phyloP scores from a whole-genome alignment of 352 stramenopile genomes.

The Pythium guiyangense region DNA sequence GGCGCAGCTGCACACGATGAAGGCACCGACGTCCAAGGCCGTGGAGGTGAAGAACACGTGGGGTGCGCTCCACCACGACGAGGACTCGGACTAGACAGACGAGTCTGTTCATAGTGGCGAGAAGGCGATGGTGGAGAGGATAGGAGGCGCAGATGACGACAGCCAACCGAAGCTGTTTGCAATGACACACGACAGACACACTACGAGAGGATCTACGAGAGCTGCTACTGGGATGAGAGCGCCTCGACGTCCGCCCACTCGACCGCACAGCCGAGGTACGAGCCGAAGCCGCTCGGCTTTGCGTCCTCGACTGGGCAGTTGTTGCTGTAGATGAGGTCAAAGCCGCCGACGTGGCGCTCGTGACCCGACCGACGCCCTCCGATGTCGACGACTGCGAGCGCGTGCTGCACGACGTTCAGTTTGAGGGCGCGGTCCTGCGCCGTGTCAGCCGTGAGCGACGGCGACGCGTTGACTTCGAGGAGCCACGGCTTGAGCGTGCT shows the following conservation, averaged over 20 bases:
- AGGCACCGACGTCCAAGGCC: constrained; percentile 47
- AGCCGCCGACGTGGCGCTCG: constrained; percentile 55
- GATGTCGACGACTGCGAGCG: constrained; percentile 86
- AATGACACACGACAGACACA: not conserved
- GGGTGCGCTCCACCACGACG: constrained; percentile 56
- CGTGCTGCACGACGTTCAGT: constrained; percentile 83
- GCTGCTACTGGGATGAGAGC: too few relatives aligned
- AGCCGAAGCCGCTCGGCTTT: constrained; percentile 45
- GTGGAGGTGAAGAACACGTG: constrained; percentile 76
- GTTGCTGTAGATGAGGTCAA: constrained; percentile 66
- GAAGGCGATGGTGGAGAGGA: not conserved
- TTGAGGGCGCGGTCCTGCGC: constrained; percentile 89
- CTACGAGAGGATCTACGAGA: too few relatives aligned
- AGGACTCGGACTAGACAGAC: constrained; percentile 42
- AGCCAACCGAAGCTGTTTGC: not conserved
- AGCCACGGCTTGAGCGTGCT: constrained; percentile 74
- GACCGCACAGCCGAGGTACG: constrained; percentile 56
- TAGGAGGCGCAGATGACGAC: not conserved
- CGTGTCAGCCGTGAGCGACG: constrained; percentile 79
- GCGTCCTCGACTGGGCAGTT: constrained; percentile 31
- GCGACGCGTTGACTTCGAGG: constrained; percentile 90
- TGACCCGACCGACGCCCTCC: constrained; percentile 39
- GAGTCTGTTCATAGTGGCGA: not conserved
- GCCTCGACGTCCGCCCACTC: constrained; percentile 11
- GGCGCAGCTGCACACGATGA: constrained; percentile 58